A percentile compares a stretch with the other conserved stretches of the same genome.
These are phyloP conservation scores for Cucurbita pepo DNA, from an alignment of 306 rosid genomes.

Conservation along the genomic window DNA sequence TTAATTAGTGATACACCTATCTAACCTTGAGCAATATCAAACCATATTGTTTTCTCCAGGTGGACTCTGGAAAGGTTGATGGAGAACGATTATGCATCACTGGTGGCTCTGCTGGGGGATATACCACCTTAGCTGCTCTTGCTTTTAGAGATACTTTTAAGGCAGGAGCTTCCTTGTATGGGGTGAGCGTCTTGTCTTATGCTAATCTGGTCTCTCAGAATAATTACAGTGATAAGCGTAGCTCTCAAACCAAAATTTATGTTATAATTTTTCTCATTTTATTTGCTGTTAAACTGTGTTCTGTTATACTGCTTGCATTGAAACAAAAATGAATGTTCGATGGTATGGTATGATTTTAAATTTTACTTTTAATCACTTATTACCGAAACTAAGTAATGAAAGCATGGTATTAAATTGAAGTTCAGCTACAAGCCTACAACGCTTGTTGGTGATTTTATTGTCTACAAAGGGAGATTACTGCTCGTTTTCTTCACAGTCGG, in stretches of 20 bases:
- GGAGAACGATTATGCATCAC: slow-evolving; percentile 67
- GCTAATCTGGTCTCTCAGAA: not conserved
- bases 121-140: slow-evolving; percentile 88
- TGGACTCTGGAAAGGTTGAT: slow-evolving; percentile 69
- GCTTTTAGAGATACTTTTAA: slow-evolving; percentile 61
- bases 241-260: not conserved
- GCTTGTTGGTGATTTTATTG: not conserved
- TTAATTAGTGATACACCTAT: not conserved
- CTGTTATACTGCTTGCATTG: not conserved
- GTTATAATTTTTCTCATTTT: not conserved
- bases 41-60: slow-evolving; percentile 26
- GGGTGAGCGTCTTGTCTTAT: slow-evolving; percentile 43
- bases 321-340: not conserved
- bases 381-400: not conserved
- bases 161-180: slow-evolving; percentile 88
- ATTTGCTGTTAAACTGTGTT: not conserved
- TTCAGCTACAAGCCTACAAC: not conserved
- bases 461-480: not conserved
- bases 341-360: not conserved
- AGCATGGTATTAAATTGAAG: not conserved
- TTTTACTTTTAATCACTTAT: not conserved
- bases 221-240: not conserved
- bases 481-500: not conserved
- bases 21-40: not conserved
- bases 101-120: slow-evolving; percentile 96